Evolutionary conservation across 345 rosid genomes (phyloP), one percentile per base, ranked within the genome.

Genomic region (Citropsis articulata): DNA sequence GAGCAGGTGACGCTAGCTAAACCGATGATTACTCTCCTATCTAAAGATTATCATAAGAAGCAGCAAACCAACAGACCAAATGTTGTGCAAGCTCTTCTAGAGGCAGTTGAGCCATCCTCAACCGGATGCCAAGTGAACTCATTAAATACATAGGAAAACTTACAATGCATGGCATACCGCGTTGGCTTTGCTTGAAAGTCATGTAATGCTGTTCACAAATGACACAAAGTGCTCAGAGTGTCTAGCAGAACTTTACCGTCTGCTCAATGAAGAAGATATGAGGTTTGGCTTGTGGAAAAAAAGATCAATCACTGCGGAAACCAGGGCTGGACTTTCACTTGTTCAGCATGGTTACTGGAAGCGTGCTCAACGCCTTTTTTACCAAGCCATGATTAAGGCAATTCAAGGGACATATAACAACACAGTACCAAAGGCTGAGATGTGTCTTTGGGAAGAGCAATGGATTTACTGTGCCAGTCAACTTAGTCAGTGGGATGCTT

Each of bases 391-490:
- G 99, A 91, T 89, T 72, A 97, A 94, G 93, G 99, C 98, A 84
- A 96, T 97, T 83, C 99, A 94, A 83, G 99, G 97, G 60, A 94
- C 99, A 45, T 97, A 97, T 78, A 94, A 91, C 83, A 97, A 94
- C 84, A 88, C 93, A 2, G 99, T 97, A 38, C 99, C 99, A 7
- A 97, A 97, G 86, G 99, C 99, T 72, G 99, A 97, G 88, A 97
- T 97, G 99, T 94, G 98, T 82, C 90, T 97, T 62, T 97, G 99
- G 99, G 99, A 97, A 91, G 99, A 97, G 86, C 98, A 97, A 77
- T 97, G 99, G 99, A 88, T 94, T 72, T 86, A 88, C 83, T 97
- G 99, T 87, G 98, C 94, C 63, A 87, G 80, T 79, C 99, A 97
- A 84, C 98, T 97, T 76, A 88, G 98, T 80, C 98, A 97, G 86